These are phyloP conservation scores for Hypoxylon cercidicola DNA, from an alignment of 495 filamentous ascomycete genomes.

Conservation along the genomic window DNA sequence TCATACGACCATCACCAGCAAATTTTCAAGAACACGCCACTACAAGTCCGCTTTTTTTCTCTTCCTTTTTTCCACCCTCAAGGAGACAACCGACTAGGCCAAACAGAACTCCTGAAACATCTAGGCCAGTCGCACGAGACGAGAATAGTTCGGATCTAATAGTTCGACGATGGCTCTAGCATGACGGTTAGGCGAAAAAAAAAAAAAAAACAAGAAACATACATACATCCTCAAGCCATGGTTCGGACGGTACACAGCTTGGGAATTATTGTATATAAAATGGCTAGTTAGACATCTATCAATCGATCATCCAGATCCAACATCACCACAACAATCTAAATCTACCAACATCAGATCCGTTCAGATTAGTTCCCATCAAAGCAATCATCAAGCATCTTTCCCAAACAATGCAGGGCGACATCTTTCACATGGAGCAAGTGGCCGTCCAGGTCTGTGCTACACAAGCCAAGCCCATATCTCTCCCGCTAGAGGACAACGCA, in stretches of 20 bases:
- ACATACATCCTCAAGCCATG: slow-evolving; percentile 1
- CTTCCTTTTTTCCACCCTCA: slow-evolving; percentile 12
- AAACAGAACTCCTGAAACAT: slow-evolving; percentile 10
- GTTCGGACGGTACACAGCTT: slow-evolving; percentile 3
- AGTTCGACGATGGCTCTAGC: slow-evolving; percentile 40
- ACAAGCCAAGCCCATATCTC: slow-evolving; percentile 10
- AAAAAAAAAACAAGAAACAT: neutral
- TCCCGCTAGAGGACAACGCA: slow-evolving; percentile 9
- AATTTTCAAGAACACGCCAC: slow-evolving; percentile 39
- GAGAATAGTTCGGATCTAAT: slow-evolving; percentile 41
- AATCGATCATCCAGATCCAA: neutral
- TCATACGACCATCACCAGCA: slow-evolving; percentile 40
- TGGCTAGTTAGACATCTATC: slow-evolving; percentile 11
- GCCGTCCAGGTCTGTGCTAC: slow-evolving; percentile 20
- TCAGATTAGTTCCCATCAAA: slow-evolving; percentile 19
- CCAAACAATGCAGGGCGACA: slow-evolving; percentile 46
- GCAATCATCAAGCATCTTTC: slow-evolving; percentile 1
- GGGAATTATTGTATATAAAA: slow-evolving; percentile 19
- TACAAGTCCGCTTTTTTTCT: slow-evolving; percentile 23
- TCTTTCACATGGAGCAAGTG: slow-evolving; percentile 45
- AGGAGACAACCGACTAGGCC: slow-evolving; percentile 27
- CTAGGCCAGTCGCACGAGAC: slow-evolving; percentile 32
- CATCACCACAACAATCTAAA: neutral
- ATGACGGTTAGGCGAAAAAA: slow-evolving; percentile 2
- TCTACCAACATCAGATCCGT: neutral